Evolutionary conservation across 441 rosid species (phyloP).

Genomic region (Iberis amara): DNA sequence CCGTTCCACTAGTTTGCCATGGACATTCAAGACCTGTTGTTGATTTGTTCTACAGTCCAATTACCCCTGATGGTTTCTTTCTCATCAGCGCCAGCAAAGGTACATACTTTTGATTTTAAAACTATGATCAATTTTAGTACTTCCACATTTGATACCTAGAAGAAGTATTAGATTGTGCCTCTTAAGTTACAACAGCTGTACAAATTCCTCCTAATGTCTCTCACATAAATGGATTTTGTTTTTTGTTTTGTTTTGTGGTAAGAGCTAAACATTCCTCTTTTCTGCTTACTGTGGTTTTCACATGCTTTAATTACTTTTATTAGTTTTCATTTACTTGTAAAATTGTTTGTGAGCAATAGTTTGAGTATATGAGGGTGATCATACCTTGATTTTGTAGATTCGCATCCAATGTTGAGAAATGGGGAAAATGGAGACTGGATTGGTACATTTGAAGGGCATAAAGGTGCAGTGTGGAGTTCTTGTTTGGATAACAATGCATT

Average conservation of each 20-base stretch:
- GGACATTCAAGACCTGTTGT: conserved; percentile 95
- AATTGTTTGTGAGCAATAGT: no score
- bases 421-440: conserved; percentile 99
- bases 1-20: conserved; percentile 82
- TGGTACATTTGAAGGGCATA: conserved; percentile 96
- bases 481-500: conserved; percentile 78
- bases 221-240: no score
- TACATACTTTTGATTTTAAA: conserved; percentile 18
- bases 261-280: no score
- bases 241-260: no score
- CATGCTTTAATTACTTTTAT: no score
- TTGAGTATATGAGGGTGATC: no score
- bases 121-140: neutral
- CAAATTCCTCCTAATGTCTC: no score
- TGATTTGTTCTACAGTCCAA: conserved; percentile 81
- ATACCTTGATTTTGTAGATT: conserved; percentile 43
- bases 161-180: no score
- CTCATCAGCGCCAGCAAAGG: conserved; percentile 95
- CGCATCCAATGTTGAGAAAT: conserved; percentile 94
- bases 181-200: no score
- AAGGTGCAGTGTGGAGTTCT: conserved; percentile 98
- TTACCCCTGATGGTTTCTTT: conserved; percentile 91
- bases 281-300: no score
- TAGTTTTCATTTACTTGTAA: no score
- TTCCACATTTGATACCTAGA: neutral